Base-by-base conservation (phyloP, 2,329 filamentous ascomycete species). In the Calonectria hongkongensis region DNA sequence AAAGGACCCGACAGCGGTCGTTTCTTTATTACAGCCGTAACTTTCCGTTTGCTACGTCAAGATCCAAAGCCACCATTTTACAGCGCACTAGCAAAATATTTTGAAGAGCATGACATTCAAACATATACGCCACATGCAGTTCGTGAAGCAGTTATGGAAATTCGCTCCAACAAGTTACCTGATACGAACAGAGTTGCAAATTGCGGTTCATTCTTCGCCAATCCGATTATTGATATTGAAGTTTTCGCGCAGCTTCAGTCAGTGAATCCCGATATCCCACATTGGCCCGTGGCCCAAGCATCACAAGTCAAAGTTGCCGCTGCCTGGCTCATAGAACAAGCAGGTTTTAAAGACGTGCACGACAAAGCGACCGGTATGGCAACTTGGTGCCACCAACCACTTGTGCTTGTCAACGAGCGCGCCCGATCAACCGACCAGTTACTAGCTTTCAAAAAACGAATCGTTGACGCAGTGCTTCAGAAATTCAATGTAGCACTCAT, bases 241-340 rank as follows among this genome's bases (percentile, higher is more conserved):
- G 12, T 16, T 16, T 58, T 58, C 18, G 18, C 54, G 21, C 54
- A 27, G 0, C 54, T 58, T 27, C 54, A 16, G 33, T 27, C 33
- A 4, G 18, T 10, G 2, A 21, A 58, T 25, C 54, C 54, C 21
- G n/a, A 41, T 5, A 41, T 58, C 4, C 54, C 54, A 8, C 54
- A 58, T 27, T 58, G 54, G 54, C 13, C 5, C 4, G 21, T 10
- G 12, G 13, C n/a, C 25, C n/a, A 25, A 3, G 18, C n/a, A n/a
- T 27, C 33, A 13, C 54, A 27, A 3, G n/a, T 58, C 6, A 58
- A 58, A 58, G 16, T 58, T 27, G 33, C 54, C 15, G 54, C 54
- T 41, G 54, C 54, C 4, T 58, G 54, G 54, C 54, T 58, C 12
- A 58, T 58, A 9, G 54, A 58, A 41, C 54, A 58, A 8, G 33